These are phyloP conservation scores for Eucalyptus pauciflora DNA, from an alignment of 345 rosid genomes.

Conservation along the genomic window DNA sequence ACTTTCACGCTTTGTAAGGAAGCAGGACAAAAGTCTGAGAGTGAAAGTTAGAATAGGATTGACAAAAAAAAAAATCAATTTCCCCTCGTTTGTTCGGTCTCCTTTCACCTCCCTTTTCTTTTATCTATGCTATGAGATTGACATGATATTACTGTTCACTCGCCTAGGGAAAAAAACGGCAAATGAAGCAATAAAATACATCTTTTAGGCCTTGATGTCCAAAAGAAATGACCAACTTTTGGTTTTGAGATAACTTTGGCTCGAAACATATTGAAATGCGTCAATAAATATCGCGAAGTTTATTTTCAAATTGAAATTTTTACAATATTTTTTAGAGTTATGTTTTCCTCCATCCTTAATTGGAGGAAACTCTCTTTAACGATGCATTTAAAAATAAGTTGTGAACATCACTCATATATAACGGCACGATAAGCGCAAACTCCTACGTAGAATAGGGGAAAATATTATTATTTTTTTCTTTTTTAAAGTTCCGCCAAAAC, in stretches of 20 bases:
- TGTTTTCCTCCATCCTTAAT: not conserved
- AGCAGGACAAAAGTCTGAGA: too few species aligned
- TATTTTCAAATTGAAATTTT: not conserved
- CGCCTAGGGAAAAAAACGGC: not conserved
- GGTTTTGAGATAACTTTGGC: not conserved
- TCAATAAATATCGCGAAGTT: not conserved
- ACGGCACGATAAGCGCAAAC: not conserved
- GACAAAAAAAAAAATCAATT: not conserved
- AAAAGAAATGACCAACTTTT: not conserved
- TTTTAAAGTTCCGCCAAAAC: not conserved
- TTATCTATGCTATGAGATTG: not conserved
- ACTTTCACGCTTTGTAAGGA: too few species aligned
- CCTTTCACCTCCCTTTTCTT: not conserved
- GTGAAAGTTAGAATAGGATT: too few species aligned
- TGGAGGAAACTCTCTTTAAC: not conserved
- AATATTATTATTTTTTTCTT: not conserved
- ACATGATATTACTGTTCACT: not conserved
- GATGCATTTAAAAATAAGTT: not conserved
- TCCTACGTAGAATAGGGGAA: not conserved
- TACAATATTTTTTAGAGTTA: not conserved
- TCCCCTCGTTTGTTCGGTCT: not conserved
- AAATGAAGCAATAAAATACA: not conserved
- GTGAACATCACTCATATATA: not conserved
- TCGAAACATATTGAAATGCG: not conserved
- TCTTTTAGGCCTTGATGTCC: not conserved